phyloP scores from a whole-genome alignment of 495 filamentous ascomycete genomes.

The Tuber borchii region DNA sequence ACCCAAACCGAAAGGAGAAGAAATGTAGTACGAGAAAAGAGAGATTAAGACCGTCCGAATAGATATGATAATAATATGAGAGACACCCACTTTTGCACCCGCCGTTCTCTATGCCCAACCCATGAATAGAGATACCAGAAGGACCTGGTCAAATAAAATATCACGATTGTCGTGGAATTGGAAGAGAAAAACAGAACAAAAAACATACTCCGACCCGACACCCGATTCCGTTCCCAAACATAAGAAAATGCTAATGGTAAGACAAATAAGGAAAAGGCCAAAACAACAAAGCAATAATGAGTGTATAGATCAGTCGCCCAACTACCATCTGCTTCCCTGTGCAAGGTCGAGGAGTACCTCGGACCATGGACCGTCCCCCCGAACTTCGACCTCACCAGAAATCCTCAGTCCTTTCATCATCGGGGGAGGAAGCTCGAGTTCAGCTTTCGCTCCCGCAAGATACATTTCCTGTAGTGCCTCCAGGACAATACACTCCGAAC shows the following conservation, averaged over 20 bases:
- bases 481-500: constrained; percentile 39
- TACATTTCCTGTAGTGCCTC: constrained; percentile 39
- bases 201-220: constrained; percentile 33
- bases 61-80: not conserved
- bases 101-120: not conserved
- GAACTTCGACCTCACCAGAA: not conserved
- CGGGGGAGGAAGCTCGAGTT: not conserved
- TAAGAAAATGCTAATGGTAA: not conserved
- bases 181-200: constrained; percentile 26
- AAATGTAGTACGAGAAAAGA: not conserved
- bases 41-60: not conserved
- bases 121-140: not conserved
- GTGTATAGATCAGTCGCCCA: not conserved
- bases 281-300: not conserved
- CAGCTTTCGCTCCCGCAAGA: constrained; percentile 15
- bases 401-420: not conserved
- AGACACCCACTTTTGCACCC: not conserved
- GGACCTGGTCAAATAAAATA: not conserved
- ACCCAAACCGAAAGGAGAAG: not conserved
- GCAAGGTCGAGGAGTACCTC: not conserved
- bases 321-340: not conserved
- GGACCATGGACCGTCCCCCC: not conserved
- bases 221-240: constrained; percentile 2
- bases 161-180: not conserved
- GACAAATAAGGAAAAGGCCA: not conserved